A percentile compares a stretch with the other conserved stretches of the same genome.
Evolutionary conservation across 2,329 filamentous ascomycete species (phyloP).

Genomic region (Calonectria montana): DNA sequence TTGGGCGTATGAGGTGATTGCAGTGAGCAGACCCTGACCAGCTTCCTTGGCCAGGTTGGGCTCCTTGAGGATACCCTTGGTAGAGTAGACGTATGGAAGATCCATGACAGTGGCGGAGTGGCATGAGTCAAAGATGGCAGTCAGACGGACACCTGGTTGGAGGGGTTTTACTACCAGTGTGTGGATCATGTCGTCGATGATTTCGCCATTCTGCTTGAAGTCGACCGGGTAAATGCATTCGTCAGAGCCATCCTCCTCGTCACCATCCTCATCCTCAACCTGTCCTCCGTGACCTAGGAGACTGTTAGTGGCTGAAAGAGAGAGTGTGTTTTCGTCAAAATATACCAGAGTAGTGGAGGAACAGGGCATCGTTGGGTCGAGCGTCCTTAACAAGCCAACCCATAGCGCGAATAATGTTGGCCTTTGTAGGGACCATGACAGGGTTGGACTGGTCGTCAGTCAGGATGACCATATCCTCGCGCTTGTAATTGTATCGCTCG

Average conservation of each 20-base stretch:
- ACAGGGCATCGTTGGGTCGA: conserved; percentile 79
- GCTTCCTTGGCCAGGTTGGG: conserved; percentile 85
- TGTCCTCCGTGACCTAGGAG: conserved; percentile 78
- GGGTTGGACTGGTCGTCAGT: conserved; percentile 80
- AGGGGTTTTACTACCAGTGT: conserved; percentile 81
- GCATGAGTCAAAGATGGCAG: conserved; percentile 85
- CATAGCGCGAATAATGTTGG: conserved; percentile 80
- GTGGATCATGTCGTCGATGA: conserved; percentile 84
- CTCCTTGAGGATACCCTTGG: conserved; percentile 83
- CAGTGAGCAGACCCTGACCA: conserved; percentile 75
- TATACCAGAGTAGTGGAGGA: conserved; percentile 79
- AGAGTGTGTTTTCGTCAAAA: neutral
- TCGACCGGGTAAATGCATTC: conserved; percentile 85
- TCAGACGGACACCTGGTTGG: conserved; percentile 84
- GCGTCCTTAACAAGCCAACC: conserved; percentile 80
- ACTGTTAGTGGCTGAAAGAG: conserved; percentile 14
- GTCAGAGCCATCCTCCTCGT: conserved; percentile 82
- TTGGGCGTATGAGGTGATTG: conserved; percentile 82
- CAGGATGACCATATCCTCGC: conserved; percentile 83
- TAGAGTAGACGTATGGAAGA: conserved; percentile 83
- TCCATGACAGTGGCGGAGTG: conserved; percentile 83
- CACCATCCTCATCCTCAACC: conserved; percentile 77
- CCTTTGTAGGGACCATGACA: conserved; percentile 78
- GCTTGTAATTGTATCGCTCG: conserved; percentile 75
- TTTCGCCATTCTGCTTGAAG: conserved; percentile 75